Evolutionary conservation across 768 basidiomycete species (phyloP).

Genomic region (Austroboletus festivus): DNA sequence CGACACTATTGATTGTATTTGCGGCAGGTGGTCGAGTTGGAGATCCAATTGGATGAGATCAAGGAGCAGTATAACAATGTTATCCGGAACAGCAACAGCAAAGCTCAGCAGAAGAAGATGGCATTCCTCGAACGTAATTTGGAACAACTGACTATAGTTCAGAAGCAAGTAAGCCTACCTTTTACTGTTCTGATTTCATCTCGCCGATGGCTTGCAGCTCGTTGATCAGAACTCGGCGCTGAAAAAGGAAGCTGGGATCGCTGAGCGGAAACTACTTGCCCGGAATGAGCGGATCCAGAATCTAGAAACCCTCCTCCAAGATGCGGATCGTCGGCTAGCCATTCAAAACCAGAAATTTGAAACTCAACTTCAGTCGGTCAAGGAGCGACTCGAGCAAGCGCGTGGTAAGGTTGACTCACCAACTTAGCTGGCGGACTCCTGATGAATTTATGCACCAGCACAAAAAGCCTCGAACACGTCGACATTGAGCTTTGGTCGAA

Average conservation of each 20-base stretch:
- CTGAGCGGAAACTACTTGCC: constrained; percentile 93
- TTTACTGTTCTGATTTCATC: not conserved
- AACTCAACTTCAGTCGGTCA: constrained; percentile 85
- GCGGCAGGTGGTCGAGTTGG: constrained; percentile 91
- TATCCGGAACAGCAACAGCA: constrained; percentile 96
- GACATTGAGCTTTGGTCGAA: constrained; percentile 83
- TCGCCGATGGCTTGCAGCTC: constrained; percentile 52
- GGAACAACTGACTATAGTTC: constrained; percentile 90
- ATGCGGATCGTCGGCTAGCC: constrained; percentile 90
- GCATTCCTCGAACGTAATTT: constrained; percentile 96
- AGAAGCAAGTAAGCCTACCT: constrained; percentile 76
- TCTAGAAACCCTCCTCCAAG: constrained; percentile 87
- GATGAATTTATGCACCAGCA: constrained; percentile 43
- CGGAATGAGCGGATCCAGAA: constrained; percentile 98
- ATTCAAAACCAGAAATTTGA: constrained; percentile 96
- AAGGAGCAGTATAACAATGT: constrained; percentile 99
- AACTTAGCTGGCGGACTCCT: constrained; percentile 12
- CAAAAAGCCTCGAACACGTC: constrained; percentile 74
- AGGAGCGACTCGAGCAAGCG: constrained; percentile 89
- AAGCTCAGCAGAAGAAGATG: constrained; percentile 99
- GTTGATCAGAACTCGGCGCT: constrained; percentile 97
- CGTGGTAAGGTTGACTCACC: constrained; percentile 57
- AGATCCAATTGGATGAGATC: constrained; percentile 97
- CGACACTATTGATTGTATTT: constrained; percentile 10
- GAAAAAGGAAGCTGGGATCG: constrained; percentile 96